These are phyloP conservation scores for Platanthera guangdongensis DNA, from an alignment of 106 monocot species.

Conservation along the genomic window DNA sequence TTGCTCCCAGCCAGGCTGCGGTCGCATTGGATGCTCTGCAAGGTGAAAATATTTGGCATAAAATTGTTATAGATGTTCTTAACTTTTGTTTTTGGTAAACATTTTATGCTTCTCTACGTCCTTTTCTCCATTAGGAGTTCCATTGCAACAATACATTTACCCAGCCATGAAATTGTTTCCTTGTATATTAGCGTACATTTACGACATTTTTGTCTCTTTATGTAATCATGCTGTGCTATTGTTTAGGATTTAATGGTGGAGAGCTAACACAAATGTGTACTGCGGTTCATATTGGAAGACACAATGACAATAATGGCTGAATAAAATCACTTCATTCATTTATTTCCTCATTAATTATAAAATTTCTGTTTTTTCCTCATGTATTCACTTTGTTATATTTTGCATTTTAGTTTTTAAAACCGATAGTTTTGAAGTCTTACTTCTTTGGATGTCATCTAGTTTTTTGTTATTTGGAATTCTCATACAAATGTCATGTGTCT, in stretches of 20 bases:
- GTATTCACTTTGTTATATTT: too few species aligned
- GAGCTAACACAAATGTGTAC: too few species aligned
- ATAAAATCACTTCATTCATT: background rate
- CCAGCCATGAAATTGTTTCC: background rate
- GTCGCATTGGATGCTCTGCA: constrained; percentile 40
- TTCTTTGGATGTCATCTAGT: too few species aligned
- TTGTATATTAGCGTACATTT: background rate
- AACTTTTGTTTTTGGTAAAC: background rate
- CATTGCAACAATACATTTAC: background rate
- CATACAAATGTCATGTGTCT: too few species aligned
- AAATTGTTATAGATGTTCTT: background rate
- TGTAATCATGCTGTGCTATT: too few species aligned
- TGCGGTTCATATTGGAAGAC: background rate
- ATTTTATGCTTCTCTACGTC: background rate
- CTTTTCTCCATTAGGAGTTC: background rate
- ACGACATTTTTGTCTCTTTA: too few species aligned
- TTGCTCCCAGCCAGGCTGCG: constrained; percentile 25
- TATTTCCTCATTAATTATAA: too few species aligned
- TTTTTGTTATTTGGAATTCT: too few species aligned
- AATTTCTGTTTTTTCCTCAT: too few species aligned
- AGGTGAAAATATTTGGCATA: constrained; percentile 21
- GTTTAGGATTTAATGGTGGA: too few species aligned
- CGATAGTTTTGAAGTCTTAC: too few species aligned
- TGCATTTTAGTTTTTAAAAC: too few species aligned
- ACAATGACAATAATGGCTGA: background rate